These are phyloP conservation scores for Penicillium occitanis DNA, from an alignment of 2,329 filamentous ascomycete genomes.

Conservation along the genomic window DNA sequence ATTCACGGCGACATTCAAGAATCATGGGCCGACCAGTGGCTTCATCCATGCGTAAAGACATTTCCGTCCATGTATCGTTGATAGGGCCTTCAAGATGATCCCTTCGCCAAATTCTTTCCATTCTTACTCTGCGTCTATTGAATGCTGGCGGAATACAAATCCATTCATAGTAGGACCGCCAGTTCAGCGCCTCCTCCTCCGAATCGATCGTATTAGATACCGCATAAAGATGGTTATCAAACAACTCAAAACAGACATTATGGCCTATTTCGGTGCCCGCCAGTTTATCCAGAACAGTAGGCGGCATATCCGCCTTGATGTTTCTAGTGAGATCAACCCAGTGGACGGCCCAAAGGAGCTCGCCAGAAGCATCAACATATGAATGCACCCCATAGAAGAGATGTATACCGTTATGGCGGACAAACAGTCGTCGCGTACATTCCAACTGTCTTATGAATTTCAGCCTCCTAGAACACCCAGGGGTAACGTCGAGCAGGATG, in stretches of 20 bases:
- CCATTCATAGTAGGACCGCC: constrained; percentile 69
- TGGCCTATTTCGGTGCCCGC: constrained; percentile 65
- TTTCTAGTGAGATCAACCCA: constrained; percentile 51
- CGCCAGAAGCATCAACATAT: constrained; percentile 53
- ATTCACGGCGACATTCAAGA: constrained; percentile 69
- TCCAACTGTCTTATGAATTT: constrained; percentile 46
- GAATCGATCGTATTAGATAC: constrained; percentile 65
- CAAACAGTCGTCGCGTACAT: constrained; percentile 61
- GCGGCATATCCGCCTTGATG: constrained; percentile 43
- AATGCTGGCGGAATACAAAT: constrained; percentile 58
- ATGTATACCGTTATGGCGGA: constrained; percentile 61
- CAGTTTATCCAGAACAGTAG: constrained; percentile 57
- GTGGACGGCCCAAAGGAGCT: constrained; percentile 63
- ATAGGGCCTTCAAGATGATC: constrained; percentile 69
- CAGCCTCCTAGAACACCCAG: constrained; percentile 34
- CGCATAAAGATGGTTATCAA: constrained; percentile 66
- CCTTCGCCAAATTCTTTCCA: constrained; percentile 62
- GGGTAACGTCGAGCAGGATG: constrained; percentile 50
- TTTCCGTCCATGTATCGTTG: constrained; percentile 70
- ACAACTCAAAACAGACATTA: constrained; percentile 70
- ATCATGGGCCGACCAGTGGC: constrained; percentile 59
- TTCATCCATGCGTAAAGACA: constrained; percentile 63
- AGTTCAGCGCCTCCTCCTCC: constrained; percentile 63
- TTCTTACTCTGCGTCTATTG: constrained; percentile 47
- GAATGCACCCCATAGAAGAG: constrained; percentile 68